Conservation (phyloP, 768 basidiomycete genomes). For the Sporobolomyces roseus region DNA sequence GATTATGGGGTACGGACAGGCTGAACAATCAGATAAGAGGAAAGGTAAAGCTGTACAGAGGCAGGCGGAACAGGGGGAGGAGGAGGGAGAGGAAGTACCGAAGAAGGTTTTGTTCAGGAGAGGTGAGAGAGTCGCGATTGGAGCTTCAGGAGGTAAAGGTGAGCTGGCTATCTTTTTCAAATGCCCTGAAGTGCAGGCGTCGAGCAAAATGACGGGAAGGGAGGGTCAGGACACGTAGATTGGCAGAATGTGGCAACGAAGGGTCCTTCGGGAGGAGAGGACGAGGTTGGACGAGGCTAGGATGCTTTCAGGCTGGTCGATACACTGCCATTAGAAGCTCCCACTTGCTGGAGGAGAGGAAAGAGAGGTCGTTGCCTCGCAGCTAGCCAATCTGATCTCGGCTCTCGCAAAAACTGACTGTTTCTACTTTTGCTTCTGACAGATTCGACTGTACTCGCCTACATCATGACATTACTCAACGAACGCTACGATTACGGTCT, state of each 20-base stretch:
- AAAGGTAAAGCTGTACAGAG: not conserved
- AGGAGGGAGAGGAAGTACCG: not conserved
- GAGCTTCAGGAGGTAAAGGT: conserved; percentile 98
- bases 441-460: conserved; percentile 97
- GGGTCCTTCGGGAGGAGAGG: not conserved
- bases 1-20: conserved; percentile 60
- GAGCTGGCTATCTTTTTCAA: conserved; percentile 30
- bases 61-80: not conserved
- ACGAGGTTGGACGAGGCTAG: not conserved
- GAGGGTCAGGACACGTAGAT: too few species aligned
- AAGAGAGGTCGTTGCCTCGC: too few species aligned
- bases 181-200: not conserved
- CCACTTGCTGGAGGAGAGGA: too few species aligned
- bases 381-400: too few species aligned
- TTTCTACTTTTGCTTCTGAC: not conserved
- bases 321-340: too few species aligned
- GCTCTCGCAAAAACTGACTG: not conserved
- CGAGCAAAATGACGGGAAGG: too few species aligned
- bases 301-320: too few species aligned
- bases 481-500: conserved; percentile 89
- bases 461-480: conserved; percentile 94
- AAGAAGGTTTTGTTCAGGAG: conserved; percentile 68
- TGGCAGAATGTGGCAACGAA: conserved; percentile 4
- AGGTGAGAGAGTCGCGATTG: conserved; percentile 91
- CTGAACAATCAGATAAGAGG: conserved; percentile 2